A percentile compares a stretch with the other conserved stretches of the same genome.
These are phyloP conservation scores for Phytopythium litorale DNA, from an alignment of 352 stramenopile species.

Conservation along the genomic window DNA sequence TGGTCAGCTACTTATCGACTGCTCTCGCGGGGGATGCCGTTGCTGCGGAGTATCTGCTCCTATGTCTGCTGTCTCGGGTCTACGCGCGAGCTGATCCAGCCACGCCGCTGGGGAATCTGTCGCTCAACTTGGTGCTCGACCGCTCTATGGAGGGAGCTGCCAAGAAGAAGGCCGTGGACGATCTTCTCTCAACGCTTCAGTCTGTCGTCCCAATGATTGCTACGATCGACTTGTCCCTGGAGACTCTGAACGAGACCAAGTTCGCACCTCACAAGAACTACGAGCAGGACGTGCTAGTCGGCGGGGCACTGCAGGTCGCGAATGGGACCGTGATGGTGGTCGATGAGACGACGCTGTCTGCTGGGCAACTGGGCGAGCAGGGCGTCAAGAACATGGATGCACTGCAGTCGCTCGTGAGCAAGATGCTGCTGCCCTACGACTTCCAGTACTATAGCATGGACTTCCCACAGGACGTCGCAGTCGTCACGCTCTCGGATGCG, in stretches of 20 bases:
- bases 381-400: constrained; percentile 72
- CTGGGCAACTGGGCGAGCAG: constrained; percentile 62
- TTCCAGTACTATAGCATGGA: constrained; percentile 86
- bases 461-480: constrained; percentile 68
- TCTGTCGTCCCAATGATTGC: constrained; percentile 53
- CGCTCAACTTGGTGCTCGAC: constrained; percentile 54
- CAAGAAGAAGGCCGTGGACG: constrained; percentile 16
- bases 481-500: constrained; percentile 63
- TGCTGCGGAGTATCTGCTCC: constrained; percentile 64
- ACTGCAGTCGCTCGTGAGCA: constrained; percentile 65
- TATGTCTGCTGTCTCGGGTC: constrained; percentile 69
- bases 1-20: constrained; percentile 43
- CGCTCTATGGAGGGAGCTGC: constrained; percentile 15
- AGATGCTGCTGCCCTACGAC: constrained; percentile 80
- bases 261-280: constrained; percentile 82
- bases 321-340: constrained; percentile 64
- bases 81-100: constrained; percentile 58
- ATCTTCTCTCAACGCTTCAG: constrained; percentile 26
- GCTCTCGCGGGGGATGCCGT: constrained; percentile 40
- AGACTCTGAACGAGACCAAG: constrained; percentile 48
- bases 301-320: constrained; percentile 56
- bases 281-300: constrained; percentile 48
- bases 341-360: constrained; percentile 61
- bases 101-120: constrained; percentile 69
- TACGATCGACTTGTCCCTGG: constrained; percentile 53